Evolutionary conservation across 495 filamentous ascomycete species (phyloP).

Genomic region (Trichoderma orchidacearum): DNA sequence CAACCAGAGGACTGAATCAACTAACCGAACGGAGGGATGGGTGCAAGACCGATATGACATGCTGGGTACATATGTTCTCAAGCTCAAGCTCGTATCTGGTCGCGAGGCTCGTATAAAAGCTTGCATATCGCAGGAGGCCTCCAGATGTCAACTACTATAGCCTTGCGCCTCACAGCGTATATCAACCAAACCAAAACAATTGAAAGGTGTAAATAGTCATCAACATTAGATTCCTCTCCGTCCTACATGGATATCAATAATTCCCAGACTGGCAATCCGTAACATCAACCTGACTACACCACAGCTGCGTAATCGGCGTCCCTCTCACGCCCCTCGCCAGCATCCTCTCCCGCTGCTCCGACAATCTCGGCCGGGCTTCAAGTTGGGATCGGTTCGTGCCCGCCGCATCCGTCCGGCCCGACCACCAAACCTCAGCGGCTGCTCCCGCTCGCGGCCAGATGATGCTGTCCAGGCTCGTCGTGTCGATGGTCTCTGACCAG

Average conservation of each 20-base stretch:
- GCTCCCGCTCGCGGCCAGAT: conserved; percentile 65
- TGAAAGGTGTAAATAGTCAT: no score
- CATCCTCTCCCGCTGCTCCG: conserved; percentile 60
- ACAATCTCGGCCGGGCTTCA: conserved; percentile 48
- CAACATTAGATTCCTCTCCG: no score
- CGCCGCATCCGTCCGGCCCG: conserved; percentile 41
- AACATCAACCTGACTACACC: background rate
- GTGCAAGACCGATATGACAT: no score
- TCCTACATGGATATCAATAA: background rate
- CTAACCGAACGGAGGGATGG: no score
- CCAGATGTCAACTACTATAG: no score
- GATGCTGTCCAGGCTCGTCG: conserved; percentile 50
- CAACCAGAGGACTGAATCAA: no score
- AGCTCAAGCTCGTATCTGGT: no score
- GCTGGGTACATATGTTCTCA: no score
- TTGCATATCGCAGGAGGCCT: no score
- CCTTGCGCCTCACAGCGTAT: no score
- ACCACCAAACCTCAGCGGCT: conserved; percentile 67
- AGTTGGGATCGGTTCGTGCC: conserved; percentile 53
- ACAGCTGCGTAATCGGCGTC: conserved; percentile 26
- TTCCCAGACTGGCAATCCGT: background rate
- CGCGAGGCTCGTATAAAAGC: no score
- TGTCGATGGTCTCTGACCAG: conserved; percentile 69
- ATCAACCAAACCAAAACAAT: no score
- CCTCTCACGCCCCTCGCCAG: conserved; percentile 48